These are phyloP conservation scores for Lagenaria siceraria DNA, from an alignment of 306 rosid genomes.

Conservation along the genomic window DNA sequence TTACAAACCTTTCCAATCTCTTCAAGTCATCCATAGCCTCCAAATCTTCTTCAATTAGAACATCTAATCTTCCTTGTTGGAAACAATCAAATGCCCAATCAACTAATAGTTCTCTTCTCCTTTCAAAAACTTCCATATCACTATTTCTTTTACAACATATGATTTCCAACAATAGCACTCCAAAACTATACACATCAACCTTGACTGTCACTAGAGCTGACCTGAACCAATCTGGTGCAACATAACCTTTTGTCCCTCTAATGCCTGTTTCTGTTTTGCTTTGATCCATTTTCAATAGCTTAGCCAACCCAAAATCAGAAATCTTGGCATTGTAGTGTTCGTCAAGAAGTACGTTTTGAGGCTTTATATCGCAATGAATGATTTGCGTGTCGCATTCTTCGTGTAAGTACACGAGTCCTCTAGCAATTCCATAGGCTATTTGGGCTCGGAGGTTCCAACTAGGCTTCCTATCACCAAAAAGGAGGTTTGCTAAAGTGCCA, in stretches of 20 bases:
- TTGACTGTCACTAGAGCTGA: slow-evolving; percentile 8
- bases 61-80: neutral
- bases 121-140: neutral
- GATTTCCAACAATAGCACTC: slow-evolving; percentile 14
- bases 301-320: slow-evolving; percentile 19
- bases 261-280: slow-evolving; percentile 11
- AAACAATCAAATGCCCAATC: slow-evolving; percentile 22
- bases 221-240: slow-evolving; percentile 22
- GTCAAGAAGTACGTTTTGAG: slow-evolving; percentile 21
- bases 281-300: slow-evolving; percentile 11
- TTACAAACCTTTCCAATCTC: slow-evolving; percentile 17
- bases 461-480: slow-evolving; percentile 9
- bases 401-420: slow-evolving; percentile 20
- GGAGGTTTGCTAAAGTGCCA: slow-evolving; percentile 16
- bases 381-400: slow-evolving; percentile 18
- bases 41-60: slow-evolving; percentile 1
- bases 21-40: slow-evolving; percentile 6
- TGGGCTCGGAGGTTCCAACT: slow-evolving; percentile 11
- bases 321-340: neutral
- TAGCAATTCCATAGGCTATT: slow-evolving; percentile 17
- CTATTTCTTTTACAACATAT: slow-evolving; percentile 19
- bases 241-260: slow-evolving; percentile 20
- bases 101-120: neutral
- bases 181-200: slow-evolving; percentile 20
- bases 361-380: slow-evolving; percentile 26